Conservation (phyloP, 208 protist species). For the Trypanosoma brucei region DNA sequence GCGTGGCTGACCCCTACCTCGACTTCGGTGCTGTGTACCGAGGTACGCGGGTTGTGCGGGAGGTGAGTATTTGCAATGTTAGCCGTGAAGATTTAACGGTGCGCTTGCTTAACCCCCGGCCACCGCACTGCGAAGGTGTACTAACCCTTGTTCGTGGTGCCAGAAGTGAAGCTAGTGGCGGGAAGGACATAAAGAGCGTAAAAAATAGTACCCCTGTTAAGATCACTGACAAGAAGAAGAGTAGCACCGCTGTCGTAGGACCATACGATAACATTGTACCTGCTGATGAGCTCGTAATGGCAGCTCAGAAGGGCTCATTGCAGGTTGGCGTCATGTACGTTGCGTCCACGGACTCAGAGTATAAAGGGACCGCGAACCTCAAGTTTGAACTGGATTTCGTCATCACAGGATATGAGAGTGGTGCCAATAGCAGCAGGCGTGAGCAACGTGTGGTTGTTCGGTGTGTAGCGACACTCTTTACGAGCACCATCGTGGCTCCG, state of each 20-base stretch:
- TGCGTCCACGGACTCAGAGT: conserved; percentile 45
- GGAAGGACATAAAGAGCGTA: not conserved
- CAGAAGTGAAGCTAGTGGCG: not conserved
- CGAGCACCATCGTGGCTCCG: conserved; percentile 70
- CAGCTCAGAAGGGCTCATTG: conserved; percentile 38
- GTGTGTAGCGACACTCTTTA: conserved; percentile 71
- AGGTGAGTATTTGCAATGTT: conserved; percentile 40
- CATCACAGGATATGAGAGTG: conserved; percentile 14
- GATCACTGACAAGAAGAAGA: not conserved
- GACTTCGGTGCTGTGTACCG: conserved; percentile 84
- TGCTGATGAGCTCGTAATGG: conserved; percentile 57
- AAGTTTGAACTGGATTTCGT: conserved; percentile 80
- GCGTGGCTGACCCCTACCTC: conserved; percentile 39
- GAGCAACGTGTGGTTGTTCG: conserved; percentile 60
- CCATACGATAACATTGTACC: not conserved
- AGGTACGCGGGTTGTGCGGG: conserved; percentile 39
- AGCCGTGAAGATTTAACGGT: conserved; percentile 49
- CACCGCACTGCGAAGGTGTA: conserved; percentile 46
- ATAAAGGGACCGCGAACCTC: conserved; percentile 43
- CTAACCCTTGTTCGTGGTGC: conserved; percentile 34
- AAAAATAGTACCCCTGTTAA: conserved; percentile 6
- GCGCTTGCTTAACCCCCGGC: conserved; percentile 36
- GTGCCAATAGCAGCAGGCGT: conserved; percentile 9
- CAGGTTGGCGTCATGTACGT: conserved; percentile 50
- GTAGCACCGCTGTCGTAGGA: not conserved